These are phyloP conservation scores for Daldinia concentrica DNA, from an alignment of 495 filamentous ascomycete genomes.

Conservation along the genomic window DNA sequence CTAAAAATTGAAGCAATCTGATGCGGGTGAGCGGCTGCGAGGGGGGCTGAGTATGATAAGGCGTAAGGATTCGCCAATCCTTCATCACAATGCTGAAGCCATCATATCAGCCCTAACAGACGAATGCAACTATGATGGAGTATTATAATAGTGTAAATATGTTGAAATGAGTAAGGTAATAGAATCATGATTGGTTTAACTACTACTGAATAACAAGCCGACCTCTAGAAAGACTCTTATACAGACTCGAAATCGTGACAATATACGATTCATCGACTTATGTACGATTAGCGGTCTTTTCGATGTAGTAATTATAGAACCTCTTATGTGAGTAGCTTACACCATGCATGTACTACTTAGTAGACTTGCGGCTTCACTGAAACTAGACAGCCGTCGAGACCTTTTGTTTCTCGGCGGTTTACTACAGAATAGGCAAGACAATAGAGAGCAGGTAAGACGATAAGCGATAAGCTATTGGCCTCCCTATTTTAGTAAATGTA, in stretches of 20 bases:
- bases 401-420: conserved; percentile 8
- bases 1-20: conserved; percentile 20
- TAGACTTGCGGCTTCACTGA: conserved; percentile 12
- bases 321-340: conserved; percentile 15
- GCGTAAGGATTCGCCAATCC: conserved; percentile 22
- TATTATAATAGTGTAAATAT: background rate
- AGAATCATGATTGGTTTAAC: background rate
- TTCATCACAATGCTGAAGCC: conserved; percentile 21
- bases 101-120: conserved; percentile 27
- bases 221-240: background rate
- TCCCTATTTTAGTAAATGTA: conserved; percentile 20
- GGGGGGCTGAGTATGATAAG: conserved; percentile 20
- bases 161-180: background rate
- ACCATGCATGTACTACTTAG: conserved; percentile 1
- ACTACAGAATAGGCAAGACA: conserved; percentile 24
- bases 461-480: conserved; percentile 12
- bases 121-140: background rate
- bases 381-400: conserved; percentile 11
- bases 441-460: background rate
- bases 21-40: conserved; percentile 24
- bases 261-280: conserved; percentile 7
- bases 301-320: conserved; percentile 1
- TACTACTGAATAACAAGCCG: background rate
- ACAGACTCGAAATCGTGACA: background rate
- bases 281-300: background rate